A percentile compares a stretch with the other conserved stretches of the same genome.
phyloP scores from a whole-genome alignment of 1,284 basidiomycete genomes.

The Tylopilus sp. region DNA sequence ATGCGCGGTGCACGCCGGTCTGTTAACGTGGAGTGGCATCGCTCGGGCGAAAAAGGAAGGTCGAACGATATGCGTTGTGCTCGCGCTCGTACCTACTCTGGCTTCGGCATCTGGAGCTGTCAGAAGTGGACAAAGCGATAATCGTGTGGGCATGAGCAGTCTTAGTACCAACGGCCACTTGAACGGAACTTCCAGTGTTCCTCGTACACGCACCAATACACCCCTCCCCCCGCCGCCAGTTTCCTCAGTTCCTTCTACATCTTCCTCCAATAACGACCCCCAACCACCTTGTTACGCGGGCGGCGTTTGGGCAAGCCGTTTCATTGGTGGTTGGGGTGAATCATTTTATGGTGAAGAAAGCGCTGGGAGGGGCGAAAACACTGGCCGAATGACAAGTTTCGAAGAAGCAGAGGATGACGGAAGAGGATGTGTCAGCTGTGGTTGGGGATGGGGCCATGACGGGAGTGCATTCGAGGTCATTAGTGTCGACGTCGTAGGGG shows the following conservation, averaged over 20 bases:
- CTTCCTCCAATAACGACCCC: conserved; percentile 22
- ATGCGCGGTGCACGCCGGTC: conserved; percentile 67
- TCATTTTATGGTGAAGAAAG: conserved; percentile 31
- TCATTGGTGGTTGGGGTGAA: conserved; percentile 48
- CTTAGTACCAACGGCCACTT: conserved; percentile 25
- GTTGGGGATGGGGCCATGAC: conserved; percentile 71
- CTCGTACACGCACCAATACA: conserved; percentile 31
- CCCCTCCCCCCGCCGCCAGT: conserved; percentile 23
- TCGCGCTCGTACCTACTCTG: conserved; percentile 36
- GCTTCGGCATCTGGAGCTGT: conserved; percentile 31
- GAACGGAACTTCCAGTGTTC: conserved; percentile 29
- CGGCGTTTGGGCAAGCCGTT: conserved; percentile 44
- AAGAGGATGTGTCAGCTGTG: conserved; percentile 55
- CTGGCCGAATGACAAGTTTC: conserved; percentile 27
- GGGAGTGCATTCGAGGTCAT: conserved; percentile 70
- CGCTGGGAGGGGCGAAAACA: conserved; percentile 23
- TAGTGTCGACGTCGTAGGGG: conserved; percentile 55
- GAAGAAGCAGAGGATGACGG: conserved; percentile 59
- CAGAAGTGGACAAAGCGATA: conserved; percentile 21
- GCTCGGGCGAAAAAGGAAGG: conserved; percentile 47
- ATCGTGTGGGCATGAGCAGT: conserved; percentile 13
- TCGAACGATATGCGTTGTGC: conserved; percentile 50
- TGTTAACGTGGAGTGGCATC: conserved; percentile 57
- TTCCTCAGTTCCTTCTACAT: conserved; percentile 22
- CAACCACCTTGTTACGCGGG: conserved; percentile 34